Conservation (phyloP, 1,284 basidiomycete species). For the Cutaneotrichosporon cavernicola region DNA sequence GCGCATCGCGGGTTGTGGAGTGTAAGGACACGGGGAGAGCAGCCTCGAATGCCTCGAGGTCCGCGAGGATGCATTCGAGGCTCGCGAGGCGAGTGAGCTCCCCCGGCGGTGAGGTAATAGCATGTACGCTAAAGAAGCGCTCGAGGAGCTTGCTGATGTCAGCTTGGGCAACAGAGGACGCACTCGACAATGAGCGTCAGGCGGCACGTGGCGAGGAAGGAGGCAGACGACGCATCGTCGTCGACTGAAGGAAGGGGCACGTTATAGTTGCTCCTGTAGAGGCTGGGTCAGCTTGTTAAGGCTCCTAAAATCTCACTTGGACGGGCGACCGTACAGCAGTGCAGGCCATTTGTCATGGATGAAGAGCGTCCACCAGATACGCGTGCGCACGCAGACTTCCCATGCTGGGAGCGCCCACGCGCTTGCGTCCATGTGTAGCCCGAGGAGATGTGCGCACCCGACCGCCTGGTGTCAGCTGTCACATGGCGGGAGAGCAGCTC, state of each 20-base stretch:
- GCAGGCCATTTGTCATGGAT: constrained; percentile 46
- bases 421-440: constrained; percentile 46
- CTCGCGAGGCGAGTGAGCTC: constrained; percentile 23
- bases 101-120: constrained; percentile 11
- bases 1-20: background rate
- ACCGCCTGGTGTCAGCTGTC: constrained; percentile 26
- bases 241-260: constrained; percentile 33
- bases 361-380: constrained; percentile 47
- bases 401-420: constrained; percentile 47
- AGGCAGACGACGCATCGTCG: constrained; percentile 20
- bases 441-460: constrained; percentile 46
- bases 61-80: constrained; percentile 26
- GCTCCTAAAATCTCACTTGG: constrained; percentile 26
- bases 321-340: constrained; percentile 39
- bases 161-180: background rate
- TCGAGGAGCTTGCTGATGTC: constrained; percentile 25
- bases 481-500: constrained; percentile 4
- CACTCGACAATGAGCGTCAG: constrained; percentile 35
- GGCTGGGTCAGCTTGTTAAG: constrained; percentile 2
- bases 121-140: constrained; percentile 32
- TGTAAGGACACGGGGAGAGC: constrained; percentile 19
- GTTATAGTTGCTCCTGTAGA: constrained; percentile 30
- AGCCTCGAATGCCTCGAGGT: constrained; percentile 28
- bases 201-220: constrained; percentile 36
- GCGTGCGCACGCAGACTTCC: constrained; percentile 43